Evolutionary conservation across 768 basidiomycete species (phyloP), one percentile per base, ranked within the genome.

Genomic region (Hemileccinum impolitum): DNA sequence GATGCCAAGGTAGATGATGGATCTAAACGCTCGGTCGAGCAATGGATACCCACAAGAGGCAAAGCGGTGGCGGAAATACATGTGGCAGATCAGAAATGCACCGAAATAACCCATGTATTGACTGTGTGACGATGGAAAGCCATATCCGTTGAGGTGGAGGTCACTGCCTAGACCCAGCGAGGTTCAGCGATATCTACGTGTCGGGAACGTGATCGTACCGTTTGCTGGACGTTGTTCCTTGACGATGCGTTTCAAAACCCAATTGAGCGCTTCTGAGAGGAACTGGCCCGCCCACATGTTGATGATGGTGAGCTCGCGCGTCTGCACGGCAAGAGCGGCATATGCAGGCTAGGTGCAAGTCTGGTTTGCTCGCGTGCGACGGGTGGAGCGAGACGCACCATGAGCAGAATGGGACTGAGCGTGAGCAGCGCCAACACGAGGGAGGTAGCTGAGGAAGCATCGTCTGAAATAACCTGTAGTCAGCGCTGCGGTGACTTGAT

Each of bases 51-150:
- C 85, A 2, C 78, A 80, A 3, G 79, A 66, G 2, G 72, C 48
- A 55, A 87, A 89, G 3, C 76, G 75, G 58, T 91, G 88, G 31
- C 81, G 79, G 54, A 81, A 83, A 54, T 77, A 78, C 42, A 92
- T 61, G 67, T 93, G 90, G 60, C 85, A 81, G 37, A 83, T 61
- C 38, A 92, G 65, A 65, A 92, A 93, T 0, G 87, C 74, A 6
- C 84, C 75, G 55, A 93, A 92, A 67, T 87, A 93, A 14, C 82
- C 90, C 90, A 93, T 91, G 64, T 85, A 90, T 66, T 93, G 90
- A 66, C 87, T 89, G 61, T 93, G 90, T 13, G 88, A 90, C 1
- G 90, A 91, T 0, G 90, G 90, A 57, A 92, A 92, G 7, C 89
- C 90, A 61, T 90, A 92, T 13, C 90, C 90, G 47, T 77, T 77